phyloP scores from a whole-genome alignment of 2,329 filamentous ascomycete genomes.

The Rutstroemia sp. region DNA sequence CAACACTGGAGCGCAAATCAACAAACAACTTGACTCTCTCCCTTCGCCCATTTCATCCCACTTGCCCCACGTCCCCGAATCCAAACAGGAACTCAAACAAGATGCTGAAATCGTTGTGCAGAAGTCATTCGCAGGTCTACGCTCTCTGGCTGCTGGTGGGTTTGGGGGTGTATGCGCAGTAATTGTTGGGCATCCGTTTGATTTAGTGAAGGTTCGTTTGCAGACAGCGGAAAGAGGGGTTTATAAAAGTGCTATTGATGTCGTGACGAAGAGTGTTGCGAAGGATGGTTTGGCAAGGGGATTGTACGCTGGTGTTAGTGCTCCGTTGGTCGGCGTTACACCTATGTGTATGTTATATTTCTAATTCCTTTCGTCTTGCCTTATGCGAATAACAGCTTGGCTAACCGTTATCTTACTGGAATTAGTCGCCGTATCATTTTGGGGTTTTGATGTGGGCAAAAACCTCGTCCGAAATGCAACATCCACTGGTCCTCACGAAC shows the following conservation, averaged over 20 bases:
- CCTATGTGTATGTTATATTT: slow-evolving; percentile 79
- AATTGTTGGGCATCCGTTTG: slow-evolving; percentile 91
- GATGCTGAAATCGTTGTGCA: slow-evolving; percentile 22
- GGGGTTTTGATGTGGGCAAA: slow-evolving; percentile 96
- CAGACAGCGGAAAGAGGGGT: slow-evolving; percentile 94
- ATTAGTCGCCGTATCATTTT: slow-evolving; percentile 61
- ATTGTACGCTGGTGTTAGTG: slow-evolving; percentile 93
- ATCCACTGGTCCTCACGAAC: slow-evolving; percentile 58
- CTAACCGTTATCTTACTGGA: neutral
- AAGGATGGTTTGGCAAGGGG: slow-evolving; percentile 75
- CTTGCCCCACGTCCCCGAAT: slow-evolving; percentile 28
- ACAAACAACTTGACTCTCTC: slow-evolving; percentile 24
- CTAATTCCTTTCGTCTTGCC: neutral
- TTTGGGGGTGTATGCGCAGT: slow-evolving; percentile 94
- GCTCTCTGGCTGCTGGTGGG: slow-evolving; percentile 81
- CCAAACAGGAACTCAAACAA: slow-evolving; percentile 28
- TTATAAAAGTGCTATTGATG: slow-evolving; percentile 84
- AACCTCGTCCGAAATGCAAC: slow-evolving; percentile 62
- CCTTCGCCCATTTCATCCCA: slow-evolving; percentile 22
- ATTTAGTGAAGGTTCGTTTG: slow-evolving; percentile 93
- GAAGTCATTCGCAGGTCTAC: slow-evolving; percentile 50
- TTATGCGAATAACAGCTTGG: neutral
- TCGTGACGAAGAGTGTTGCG: slow-evolving; percentile 81
- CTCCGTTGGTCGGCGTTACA: slow-evolving; percentile 89
- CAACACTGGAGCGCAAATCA: slow-evolving; percentile 22